A percentile compares a stretch with the other conserved stretches of the same genome.
Evolutionary conservation across 2,329 filamentous ascomycete species (phyloP).

Genomic region (Trichoderma atroviride): DNA sequence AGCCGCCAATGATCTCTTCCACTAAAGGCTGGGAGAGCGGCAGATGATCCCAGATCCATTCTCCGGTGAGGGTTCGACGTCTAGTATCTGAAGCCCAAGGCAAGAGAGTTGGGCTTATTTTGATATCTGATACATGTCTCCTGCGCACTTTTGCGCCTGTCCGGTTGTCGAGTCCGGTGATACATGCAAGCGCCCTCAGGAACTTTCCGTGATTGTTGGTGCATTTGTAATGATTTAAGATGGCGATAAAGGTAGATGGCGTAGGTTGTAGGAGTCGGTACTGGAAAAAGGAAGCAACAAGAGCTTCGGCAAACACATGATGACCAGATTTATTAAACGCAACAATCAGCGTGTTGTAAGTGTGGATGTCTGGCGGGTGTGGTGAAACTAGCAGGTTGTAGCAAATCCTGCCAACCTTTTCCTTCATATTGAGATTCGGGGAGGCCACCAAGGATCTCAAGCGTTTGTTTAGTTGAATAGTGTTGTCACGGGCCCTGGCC

Average conservation of each 20-base stretch:
- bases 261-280: conserved; percentile 51
- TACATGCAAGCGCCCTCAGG: conserved; percentile 48
- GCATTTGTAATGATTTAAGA: conserved; percentile 54
- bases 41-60: conserved; percentile 47
- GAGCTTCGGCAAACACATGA: conserved; percentile 53
- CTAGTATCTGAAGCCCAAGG: conserved; percentile 38
- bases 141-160: conserved; percentile 46
- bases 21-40: conserved; percentile 45
- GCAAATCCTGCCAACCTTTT: conserved; percentile 50
- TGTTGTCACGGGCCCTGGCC: conserved; percentile 33
- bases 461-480: conserved; percentile 35
- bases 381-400: conserved; percentile 68
- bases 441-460: conserved; percentile 37
- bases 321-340: conserved; percentile 60
- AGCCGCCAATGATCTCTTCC: conserved; percentile 51
- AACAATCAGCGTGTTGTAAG: conserved; percentile 71
- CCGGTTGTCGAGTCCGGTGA: conserved; percentile 48
- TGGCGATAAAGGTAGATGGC: conserved; percentile 50
- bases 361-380: conserved; percentile 65
- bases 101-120: conserved; percentile 31
- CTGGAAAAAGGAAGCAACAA: conserved; percentile 55
- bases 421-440: conserved; percentile 35
- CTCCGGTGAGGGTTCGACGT: conserved; percentile 35
- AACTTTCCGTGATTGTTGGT: conserved; percentile 48
- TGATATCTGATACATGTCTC: conserved; percentile 40